Percentiles rank a stretch among this genome's conserved stretches.
Evolutionary conservation across 2,329 filamentous ascomycete species (phyloP).

Genomic region (Zymoseptoria ardabiliae): DNA sequence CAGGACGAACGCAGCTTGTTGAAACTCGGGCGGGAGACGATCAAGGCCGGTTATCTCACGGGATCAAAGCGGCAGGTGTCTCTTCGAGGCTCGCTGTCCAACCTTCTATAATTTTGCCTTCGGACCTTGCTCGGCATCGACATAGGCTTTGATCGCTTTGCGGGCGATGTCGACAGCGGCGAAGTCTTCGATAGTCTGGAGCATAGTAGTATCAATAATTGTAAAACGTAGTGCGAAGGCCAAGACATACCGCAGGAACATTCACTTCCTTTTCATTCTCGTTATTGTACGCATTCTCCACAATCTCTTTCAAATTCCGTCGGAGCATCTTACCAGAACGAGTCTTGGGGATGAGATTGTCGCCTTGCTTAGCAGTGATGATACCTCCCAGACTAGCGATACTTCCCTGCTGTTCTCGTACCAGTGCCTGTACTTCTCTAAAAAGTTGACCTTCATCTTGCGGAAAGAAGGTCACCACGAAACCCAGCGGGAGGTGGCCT

Average conservation of each 20-base stretch:
- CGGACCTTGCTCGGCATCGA: background rate
- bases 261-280: constrained; percentile 65
- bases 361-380: constrained; percentile 67
- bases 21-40: background rate
- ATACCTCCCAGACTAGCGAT: constrained; percentile 82
- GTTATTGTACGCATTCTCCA: constrained; percentile 74
- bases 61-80: background rate
- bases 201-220: background rate
- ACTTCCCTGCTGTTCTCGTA: constrained; percentile 74
- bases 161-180: background rate
- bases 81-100: background rate
- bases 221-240: background rate
- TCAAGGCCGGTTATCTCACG: background rate
- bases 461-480: constrained; percentile 58
- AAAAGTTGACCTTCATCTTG: constrained; percentile 37
- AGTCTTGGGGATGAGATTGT: constrained; percentile 72
- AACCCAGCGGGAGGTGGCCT: constrained; percentile 86
- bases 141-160: background rate
- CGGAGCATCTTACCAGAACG: constrained; percentile 85
- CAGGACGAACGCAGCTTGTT: background rate
- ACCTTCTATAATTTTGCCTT: background rate
- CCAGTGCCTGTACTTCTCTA: constrained; percentile 61
- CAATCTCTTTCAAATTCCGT: constrained; percentile 70
- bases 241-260: constrained; percentile 52
- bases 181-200: background rate